Evolutionary conservation across 345 rosid genomes (phyloP), one percentile per base, ranked within the genome.

Genomic region (Nephelium lappaceum): DNA sequence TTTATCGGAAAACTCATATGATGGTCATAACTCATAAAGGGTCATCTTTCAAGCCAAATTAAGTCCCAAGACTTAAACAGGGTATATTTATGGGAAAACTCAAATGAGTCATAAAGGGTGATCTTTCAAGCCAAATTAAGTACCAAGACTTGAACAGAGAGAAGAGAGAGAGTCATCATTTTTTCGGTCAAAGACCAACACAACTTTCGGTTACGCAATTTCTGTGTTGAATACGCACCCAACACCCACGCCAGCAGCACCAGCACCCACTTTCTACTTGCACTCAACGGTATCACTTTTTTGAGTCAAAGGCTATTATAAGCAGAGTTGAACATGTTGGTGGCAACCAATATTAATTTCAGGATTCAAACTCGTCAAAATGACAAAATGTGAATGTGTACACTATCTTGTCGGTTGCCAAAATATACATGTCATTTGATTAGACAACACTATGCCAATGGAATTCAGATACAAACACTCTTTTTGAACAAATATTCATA

Each of bases 161-260:
- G 41, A 25, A 49, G 57, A 31, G 36, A 51, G 5, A 51, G 57
- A 57, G 23, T 73, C 51, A 61, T 61, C 24, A 73, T 58, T 45
- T 39, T 55, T 57, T 58, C 5, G 38, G 24, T 61, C 19, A 24
- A 41, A 38, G 57, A 58, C 49, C 76, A 51, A 36, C 72, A 58
- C 49, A 19, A 43, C 68, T 74, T 74, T 62, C 58, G 69, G 77
- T 62, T 18, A 62, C 19, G 69, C 43, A 74, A 61, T 43, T 74
- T 43, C 3, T 25, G 69, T 7, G 76, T 72, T 5, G 25, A 27
- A 24, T 39, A 19, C 16, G 42, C 61, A 36, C 18, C 45, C 47
- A 60, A 5, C 55, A 49, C 51, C 15, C 2, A 3, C 53, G 11
- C 53, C 14, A 47, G 16, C 53, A 47, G 14, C 3, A 31, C 36